A percentile compares a stretch with the other conserved stretches of the same genome.
Conservation (phyloP, 2,329 filamentous ascomycete species). For the Neonectria faginata region DNA sequence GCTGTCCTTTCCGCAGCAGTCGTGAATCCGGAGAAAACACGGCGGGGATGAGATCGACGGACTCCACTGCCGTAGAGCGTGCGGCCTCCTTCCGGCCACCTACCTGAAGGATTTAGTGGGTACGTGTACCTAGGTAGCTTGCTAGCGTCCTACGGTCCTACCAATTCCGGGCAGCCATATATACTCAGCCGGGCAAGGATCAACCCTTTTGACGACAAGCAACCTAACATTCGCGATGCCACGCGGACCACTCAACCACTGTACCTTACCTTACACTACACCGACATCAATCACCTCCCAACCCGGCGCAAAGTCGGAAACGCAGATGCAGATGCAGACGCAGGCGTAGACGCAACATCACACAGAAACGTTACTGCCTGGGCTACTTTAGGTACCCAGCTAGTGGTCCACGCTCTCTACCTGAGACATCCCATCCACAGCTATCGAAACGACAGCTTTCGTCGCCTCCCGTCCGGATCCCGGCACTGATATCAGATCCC, state of each 20-base stretch:
- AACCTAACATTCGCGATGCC: not conserved
- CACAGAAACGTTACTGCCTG: not conserved
- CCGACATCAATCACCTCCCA: slow-evolving; percentile 14
- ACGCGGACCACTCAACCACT: not conserved
- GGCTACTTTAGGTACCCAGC: not conserved
- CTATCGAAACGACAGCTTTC: not conserved
- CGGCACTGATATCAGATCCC: slow-evolving; percentile 7
- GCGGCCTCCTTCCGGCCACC: too few relatives aligned
- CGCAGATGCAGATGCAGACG: not conserved
- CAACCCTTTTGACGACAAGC: slow-evolving; percentile 18
- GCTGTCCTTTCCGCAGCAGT: not conserved
- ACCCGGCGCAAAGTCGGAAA: slow-evolving; percentile 3
- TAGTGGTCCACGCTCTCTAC: not conserved
- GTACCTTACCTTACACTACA: slow-evolving; percentile 2
- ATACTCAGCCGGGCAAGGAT: slow-evolving; percentile 36
- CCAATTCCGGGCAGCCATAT: not conserved
- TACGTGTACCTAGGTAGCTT: not conserved
- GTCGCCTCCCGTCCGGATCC: not conserved
- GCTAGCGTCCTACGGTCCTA: not conserved
- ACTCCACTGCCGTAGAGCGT: too few relatives aligned
- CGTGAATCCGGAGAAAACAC: not conserved
- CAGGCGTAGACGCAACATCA: slow-evolving; percentile 1
- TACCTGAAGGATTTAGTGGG: slow-evolving; percentile 1
- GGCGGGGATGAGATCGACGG: too few relatives aligned
- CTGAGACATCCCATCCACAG: slow-evolving; percentile 5